A percentile compares a stretch with the other conserved stretches of the same genome.
phyloP scores from a whole-genome alignment of 257 asterid species.

The Ilex aquifolium region DNA sequence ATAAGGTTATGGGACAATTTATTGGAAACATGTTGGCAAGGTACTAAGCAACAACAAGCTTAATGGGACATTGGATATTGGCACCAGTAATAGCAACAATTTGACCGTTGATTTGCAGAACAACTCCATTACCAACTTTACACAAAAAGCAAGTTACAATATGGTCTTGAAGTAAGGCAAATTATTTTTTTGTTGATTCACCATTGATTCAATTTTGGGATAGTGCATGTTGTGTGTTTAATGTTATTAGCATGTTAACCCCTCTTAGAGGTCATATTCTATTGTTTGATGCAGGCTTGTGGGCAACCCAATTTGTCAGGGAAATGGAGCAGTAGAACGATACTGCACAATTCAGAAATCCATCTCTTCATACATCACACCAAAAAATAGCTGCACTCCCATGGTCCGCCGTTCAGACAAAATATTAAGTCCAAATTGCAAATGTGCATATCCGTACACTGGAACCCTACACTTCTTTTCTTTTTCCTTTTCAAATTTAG shows the following conservation, averaged over 20 bases:
- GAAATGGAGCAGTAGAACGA: conserved; percentile 31
- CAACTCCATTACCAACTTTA: conserved; percentile 45
- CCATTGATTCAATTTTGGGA: background rate
- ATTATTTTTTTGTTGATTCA: conserved; percentile 2
- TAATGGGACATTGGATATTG: conserved; percentile 59
- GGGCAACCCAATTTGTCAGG: conserved; percentile 61
- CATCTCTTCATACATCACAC: conserved; percentile 14
- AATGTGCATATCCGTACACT: conserved; percentile 59
- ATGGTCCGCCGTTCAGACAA: conserved; percentile 37
- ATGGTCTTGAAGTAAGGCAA: conserved; percentile 39
- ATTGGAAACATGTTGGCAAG: conserved; percentile 32
- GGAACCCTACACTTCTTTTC: conserved; percentile 73
- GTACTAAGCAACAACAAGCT: conserved; percentile 54
- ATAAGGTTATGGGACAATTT: background rate
- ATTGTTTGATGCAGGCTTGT: conserved; percentile 39
- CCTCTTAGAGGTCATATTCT: conserved; percentile 1
- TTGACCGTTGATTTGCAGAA: conserved; percentile 63
- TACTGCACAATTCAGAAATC: conserved; percentile 34
- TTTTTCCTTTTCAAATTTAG: conserved; percentile 61
- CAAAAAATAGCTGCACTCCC: conserved; percentile 34
- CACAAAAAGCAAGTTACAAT: conserved; percentile 38
- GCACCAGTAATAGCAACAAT: conserved; percentile 49
- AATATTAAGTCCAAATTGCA: conserved; percentile 60
- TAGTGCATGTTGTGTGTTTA: background rate
- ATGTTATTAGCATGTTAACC: background rate